Base-by-base conservation (phyloP, 495 filamentous ascomycete genomes). In the Ascobolus immersus region DNA sequence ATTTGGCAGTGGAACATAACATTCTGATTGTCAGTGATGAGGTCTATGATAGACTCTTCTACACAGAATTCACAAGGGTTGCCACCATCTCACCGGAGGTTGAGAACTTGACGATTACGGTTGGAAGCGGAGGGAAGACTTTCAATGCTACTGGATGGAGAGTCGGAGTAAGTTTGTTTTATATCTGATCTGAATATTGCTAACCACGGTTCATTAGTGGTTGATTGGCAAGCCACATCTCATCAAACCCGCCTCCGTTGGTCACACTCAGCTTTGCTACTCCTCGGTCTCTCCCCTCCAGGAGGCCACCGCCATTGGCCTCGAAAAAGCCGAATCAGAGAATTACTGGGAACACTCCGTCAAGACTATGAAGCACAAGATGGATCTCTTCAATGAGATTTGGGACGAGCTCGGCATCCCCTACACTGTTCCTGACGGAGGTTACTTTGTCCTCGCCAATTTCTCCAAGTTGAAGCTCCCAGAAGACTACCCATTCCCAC, bases 131-230 rank as follows among this genome's bases (percentile, higher is more conserved):
- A 4, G 86, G 86, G 37, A 96, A 96, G 59, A 89, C 86, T 53
- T 96, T 96, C 56, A 94, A 96, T 44, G 75, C 74, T 30, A 96
- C 86, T 0, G 86, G 86, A 23, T 96, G 86, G 86, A 70, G 86
- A 34, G 89, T 94, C 2, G 80, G 79, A 44, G 27, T 14, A 50
- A 8, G n/a, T 18, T 27, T 28, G 20, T 24, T 10, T 19, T 10
- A 15, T 7, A 8, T 10, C 15, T 20, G 23, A 31, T n/a, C n/a
- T n/a, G n/a, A n/a, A n/a, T n/a, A n/a, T n/a, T n/a, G n/a, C n/a
- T n/a, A n/a, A n/a, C n/a, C n/a, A n/a, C n/a, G n/a, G n/a, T n/a
- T n/a, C n/a, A n/a, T n/a, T n/a, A n/a, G 6, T 96, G 80, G 67
- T 59, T 96, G 11, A 89, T 93, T 39, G 86, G 86, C 1, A 79